Percentiles rank a stretch among this genome's conserved stretches.
Conservation (phyloP, 2,329 filamentous ascomycete species). For the Reticulascus tulasneorum region DNA sequence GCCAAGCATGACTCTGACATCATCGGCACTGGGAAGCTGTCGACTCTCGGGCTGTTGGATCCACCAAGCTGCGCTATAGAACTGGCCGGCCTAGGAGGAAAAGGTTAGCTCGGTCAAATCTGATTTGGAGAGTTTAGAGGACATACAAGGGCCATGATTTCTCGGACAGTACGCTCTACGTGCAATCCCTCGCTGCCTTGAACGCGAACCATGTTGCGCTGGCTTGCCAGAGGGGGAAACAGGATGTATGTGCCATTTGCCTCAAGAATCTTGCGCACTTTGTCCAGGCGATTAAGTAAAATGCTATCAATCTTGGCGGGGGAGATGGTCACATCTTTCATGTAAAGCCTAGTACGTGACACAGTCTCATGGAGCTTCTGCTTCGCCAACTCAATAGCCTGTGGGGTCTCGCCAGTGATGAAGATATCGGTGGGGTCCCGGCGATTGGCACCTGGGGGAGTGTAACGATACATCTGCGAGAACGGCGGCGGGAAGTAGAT, state of each 20-base stretch:
- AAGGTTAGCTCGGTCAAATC: slow-evolving; percentile 20
- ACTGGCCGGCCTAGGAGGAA: slow-evolving; percentile 73
- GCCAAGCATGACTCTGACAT: slow-evolving; percentile 85
- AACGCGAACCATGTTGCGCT: slow-evolving; percentile 79
- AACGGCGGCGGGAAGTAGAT: slow-evolving; percentile 98
- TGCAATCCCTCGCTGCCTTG: slow-evolving; percentile 92
- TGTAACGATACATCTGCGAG: slow-evolving; percentile 86
- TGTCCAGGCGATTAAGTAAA: slow-evolving; percentile 84
- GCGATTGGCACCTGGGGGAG: slow-evolving; percentile 73
- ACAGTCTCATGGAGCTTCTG: slow-evolving; percentile 86
- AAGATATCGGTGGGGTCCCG: slow-evolving; percentile 88
- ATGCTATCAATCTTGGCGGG: slow-evolving; percentile 94
- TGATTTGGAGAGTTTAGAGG: slow-evolving; percentile 10
- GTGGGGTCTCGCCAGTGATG: slow-evolving; percentile 84
- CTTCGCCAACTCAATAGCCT: slow-evolving; percentile 85
- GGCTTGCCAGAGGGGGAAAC: slow-evolving; percentile 82
- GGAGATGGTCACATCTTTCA: slow-evolving; percentile 89
- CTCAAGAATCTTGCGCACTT: slow-evolving; percentile 97
- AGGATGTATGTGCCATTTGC: slow-evolving; percentile 93
- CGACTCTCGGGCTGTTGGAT: slow-evolving; percentile 31
- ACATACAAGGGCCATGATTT: slow-evolving; percentile 88
- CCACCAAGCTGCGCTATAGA: slow-evolving; percentile 97
- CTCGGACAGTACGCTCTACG: slow-evolving; percentile 89
- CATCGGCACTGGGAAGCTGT: slow-evolving; percentile 58
- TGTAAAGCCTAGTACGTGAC: slow-evolving; percentile 72